phyloP scores from a whole-genome alignment of 1,284 basidiomycete genomes.

The Tilletia indica region DNA sequence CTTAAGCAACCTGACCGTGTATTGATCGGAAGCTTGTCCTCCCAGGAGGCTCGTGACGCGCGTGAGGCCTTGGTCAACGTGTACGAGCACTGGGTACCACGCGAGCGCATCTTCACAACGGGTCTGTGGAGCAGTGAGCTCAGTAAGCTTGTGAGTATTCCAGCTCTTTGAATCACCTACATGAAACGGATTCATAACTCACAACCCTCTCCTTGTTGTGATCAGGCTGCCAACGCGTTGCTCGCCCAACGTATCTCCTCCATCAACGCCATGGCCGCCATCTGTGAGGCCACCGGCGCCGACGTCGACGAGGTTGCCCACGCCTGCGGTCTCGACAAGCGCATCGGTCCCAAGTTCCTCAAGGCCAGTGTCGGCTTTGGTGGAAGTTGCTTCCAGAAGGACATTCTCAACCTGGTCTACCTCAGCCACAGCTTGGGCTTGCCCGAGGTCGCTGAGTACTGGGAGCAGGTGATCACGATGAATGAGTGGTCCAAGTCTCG shows the following conservation, averaged over 20 bases:
- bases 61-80: constrained; percentile 73
- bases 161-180: not conserved
- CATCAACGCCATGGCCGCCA: constrained; percentile 94
- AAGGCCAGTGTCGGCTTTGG: constrained; percentile 95
- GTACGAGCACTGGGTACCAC: constrained; percentile 94
- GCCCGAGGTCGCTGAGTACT: constrained; percentile 96
- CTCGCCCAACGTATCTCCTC: constrained; percentile 93
- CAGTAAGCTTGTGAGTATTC: constrained; percentile 71
- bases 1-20: constrained; percentile 88
- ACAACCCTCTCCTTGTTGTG: not conserved
- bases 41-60: constrained; percentile 76
- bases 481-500: constrained; percentile 54
- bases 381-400: constrained; percentile 85
- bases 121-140: constrained; percentile 98
- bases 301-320: constrained; percentile 97
- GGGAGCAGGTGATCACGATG: constrained; percentile 62
- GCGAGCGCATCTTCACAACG: constrained; percentile 81
- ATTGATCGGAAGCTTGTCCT: constrained; percentile 91
- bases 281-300: constrained; percentile 98
- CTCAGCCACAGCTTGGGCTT: constrained; percentile 83
- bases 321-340: constrained; percentile 87
- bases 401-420: constrained; percentile 98
- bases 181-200: not conserved
- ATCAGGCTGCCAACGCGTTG: constrained; percentile 88
- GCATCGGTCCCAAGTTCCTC: constrained; percentile 92